phyloP scores from a whole-genome alignment of 2,329 filamentous ascomycete genomes.

The Thielaviopsis populi region DNA sequence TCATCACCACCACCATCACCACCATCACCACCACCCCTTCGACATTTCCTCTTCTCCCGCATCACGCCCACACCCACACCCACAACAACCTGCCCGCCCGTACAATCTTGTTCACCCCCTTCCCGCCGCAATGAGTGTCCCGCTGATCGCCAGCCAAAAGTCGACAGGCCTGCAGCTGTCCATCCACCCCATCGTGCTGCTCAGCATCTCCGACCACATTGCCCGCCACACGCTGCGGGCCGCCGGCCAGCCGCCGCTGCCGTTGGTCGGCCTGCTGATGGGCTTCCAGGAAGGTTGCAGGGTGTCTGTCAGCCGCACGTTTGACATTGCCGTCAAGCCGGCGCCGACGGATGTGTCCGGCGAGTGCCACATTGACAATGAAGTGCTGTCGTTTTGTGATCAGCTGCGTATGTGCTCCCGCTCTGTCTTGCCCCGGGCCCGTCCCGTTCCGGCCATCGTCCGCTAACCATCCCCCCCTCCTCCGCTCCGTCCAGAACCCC shows the following conservation, averaged over 20 bases:
- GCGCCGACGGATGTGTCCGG: slow-evolving; percentile 36
- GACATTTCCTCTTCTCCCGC: neutral
- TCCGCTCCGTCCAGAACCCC: slow-evolving; percentile 56
- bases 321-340: slow-evolving; percentile 51
- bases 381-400: slow-evolving; percentile 7
- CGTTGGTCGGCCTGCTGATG: slow-evolving; percentile 73
- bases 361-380: neutral
- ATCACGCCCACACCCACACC: too few relatives aligned
- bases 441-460: neutral
- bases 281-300: slow-evolving; percentile 83
- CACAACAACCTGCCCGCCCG: neutral
- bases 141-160: slow-evolving; percentile 48
- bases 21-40: neutral
- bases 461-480: too few relatives aligned
- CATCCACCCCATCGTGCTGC: slow-evolving; percentile 84
- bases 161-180: slow-evolving; percentile 63
- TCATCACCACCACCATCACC: neutral
- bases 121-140: neutral
- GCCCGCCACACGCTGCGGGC: slow-evolving; percentile 68
- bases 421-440: neutral
- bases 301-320: slow-evolving; percentile 84
- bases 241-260: slow-evolving; percentile 43
- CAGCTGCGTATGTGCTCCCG: neutral
- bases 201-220: slow-evolving; percentile 94
- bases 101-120: too few relatives aligned